Evolutionary conservation across 1,139 yeast genomes (phyloP).

Genomic region (Suhomyces guaymorum): DNA sequence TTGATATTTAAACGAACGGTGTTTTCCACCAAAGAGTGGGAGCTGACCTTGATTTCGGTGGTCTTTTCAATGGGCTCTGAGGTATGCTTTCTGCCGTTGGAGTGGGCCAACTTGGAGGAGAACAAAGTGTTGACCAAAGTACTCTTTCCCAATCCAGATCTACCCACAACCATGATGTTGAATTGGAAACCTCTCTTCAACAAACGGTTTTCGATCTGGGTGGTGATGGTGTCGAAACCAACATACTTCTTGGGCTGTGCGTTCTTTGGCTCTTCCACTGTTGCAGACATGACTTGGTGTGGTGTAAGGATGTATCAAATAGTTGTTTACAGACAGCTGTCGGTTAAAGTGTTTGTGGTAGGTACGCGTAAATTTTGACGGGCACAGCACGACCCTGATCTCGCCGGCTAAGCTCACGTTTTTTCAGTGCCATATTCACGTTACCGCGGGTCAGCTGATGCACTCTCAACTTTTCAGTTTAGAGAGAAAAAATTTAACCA

Average conservation of each 20-base stretch:
- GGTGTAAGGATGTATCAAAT: not conserved
- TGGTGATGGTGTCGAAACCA: constrained; percentile 95
- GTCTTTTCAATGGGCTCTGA: constrained; percentile 82
- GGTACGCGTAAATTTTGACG: constrained; percentile 9
- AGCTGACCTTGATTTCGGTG: constrained; percentile 77
- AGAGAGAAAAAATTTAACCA: too few relatives aligned
- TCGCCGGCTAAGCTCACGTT: not conserved
- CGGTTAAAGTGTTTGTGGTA: constrained; percentile 12
- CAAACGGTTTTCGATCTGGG: constrained; percentile 90
- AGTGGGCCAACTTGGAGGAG: constrained; percentile 73
- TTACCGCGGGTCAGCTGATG: too few relatives aligned
- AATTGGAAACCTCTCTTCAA: constrained; percentile 93
- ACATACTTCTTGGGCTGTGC: constrained; percentile 60
- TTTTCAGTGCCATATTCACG: too few relatives aligned
- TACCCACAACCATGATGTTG: constrained; percentile 91
- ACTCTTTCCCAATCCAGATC: constrained; percentile 92
- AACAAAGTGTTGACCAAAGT: constrained; percentile 89
- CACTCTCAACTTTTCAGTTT: too few relatives aligned
- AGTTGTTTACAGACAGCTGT: constrained; percentile 12
- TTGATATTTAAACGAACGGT: constrained; percentile 83
- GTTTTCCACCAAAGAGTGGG: constrained; percentile 74
- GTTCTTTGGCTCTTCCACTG: constrained; percentile 17
- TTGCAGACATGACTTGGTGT: constrained; percentile 15
- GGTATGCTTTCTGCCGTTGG: constrained; percentile 67
- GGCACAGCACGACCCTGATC: constrained; percentile 7